Evolutionary conservation across 331 rosid genomes (phyloP).

Genomic region (Prunus yedoensis): DNA sequence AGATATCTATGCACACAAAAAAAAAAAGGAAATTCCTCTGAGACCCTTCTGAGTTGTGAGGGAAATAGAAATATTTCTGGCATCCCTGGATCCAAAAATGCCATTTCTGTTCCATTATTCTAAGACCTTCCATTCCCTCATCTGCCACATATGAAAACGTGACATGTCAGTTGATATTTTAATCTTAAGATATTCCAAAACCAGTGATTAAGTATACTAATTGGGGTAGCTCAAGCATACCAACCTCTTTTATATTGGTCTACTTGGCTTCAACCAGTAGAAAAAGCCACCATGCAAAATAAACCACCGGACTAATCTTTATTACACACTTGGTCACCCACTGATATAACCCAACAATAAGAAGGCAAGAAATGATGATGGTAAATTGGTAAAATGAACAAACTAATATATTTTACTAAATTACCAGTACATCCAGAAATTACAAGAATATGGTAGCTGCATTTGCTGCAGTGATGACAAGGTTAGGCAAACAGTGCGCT

Average conservation of each 20-base stretch:
- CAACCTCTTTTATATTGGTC: neutral
- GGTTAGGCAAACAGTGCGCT: slow-evolving; percentile 1
- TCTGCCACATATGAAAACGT: slow-evolving; percentile 29
- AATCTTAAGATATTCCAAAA: slow-evolving; percentile 3
- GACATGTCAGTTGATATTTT: slow-evolving; percentile 26
- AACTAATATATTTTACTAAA: neutral
- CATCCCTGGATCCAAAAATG: slow-evolving; percentile 29
- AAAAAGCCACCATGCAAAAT: slow-evolving; percentile 11
- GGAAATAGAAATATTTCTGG: slow-evolving; percentile 5
- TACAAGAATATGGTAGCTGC: neutral
- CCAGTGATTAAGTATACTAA: slow-evolving; percentile 7
- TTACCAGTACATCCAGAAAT: neutral
- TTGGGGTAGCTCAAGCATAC: slow-evolving; percentile 10
- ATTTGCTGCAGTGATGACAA: neutral
- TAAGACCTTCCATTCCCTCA: slow-evolving; percentile 20
- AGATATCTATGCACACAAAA: slow-evolving; percentile 13
- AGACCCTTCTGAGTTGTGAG: slow-evolving; percentile 8
- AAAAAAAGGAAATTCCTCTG: slow-evolving; percentile 14
- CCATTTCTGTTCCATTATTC: slow-evolving; percentile 24
- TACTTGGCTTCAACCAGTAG: slow-evolving; percentile 3
- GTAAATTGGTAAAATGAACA: neutral
- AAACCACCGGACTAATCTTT: slow-evolving; percentile 7
- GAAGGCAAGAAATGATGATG: neutral
- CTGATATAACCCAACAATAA: neutral
- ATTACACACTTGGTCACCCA: neutral